Percentiles rank a stretch among this genome's conserved stretches.
phyloP scores from a whole-genome alignment of 1,139 yeast species.

The Suhomyces choctaworum region DNA sequence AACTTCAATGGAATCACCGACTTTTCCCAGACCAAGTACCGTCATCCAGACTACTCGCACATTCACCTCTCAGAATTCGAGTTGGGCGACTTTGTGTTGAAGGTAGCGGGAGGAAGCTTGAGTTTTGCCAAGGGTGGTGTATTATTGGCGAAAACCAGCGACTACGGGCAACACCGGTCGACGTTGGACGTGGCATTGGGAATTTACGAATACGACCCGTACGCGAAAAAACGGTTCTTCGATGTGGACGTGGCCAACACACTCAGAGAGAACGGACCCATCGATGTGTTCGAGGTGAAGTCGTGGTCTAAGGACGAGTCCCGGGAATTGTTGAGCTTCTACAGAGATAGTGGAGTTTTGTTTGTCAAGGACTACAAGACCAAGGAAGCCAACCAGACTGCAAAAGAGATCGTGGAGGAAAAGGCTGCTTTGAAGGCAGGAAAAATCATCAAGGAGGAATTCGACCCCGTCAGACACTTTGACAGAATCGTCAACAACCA shows the following conservation, averaged over 20 bases:
- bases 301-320: constrained; percentile 59
- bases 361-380: constrained; percentile 42
- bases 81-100: constrained; percentile 59
- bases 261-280: constrained; percentile 48
- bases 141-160: constrained; percentile 58
- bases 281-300: constrained; percentile 48
- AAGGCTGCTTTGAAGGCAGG: constrained; percentile 17
- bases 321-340: constrained; percentile 51
- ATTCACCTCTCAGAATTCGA: constrained; percentile 68
- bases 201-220: constrained; percentile 55
- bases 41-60: constrained; percentile 54
- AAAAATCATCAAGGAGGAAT: constrained; percentile 16
- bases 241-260: constrained; percentile 56
- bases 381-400: constrained; percentile 36
- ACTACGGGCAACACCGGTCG: constrained; percentile 27
- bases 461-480: constrained; percentile 29
- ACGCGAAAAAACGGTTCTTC: constrained; percentile 49
- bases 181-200: constrained; percentile 68
- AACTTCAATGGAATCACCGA: constrained; percentile 68
- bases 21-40: constrained; percentile 58
- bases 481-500: constrained; percentile 50
- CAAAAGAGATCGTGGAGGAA: constrained; percentile 20
- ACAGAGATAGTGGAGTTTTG: constrained; percentile 56
- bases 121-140: constrained; percentile 63
- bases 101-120: constrained; percentile 55